Percentiles rank a stretch among this genome's conserved stretches.
Conservation (phyloP, 192 early-diverging fungal species). For the Coemansia biformis region DNA sequence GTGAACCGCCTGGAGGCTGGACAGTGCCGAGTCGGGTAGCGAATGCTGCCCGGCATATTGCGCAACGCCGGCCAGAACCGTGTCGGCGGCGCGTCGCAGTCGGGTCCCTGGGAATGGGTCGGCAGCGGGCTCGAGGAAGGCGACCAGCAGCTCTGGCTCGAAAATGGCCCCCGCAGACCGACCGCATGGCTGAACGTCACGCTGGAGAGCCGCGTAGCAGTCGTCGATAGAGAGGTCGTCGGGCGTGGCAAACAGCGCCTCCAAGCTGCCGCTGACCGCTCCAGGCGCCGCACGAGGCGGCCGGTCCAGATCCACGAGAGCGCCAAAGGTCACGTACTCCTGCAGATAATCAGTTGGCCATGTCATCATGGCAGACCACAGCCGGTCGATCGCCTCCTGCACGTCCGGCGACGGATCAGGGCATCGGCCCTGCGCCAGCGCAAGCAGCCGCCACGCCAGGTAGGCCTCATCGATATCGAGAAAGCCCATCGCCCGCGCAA, state of each 20-base stretch:
- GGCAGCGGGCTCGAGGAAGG: background rate
- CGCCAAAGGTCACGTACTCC: slow-evolving; percentile 1
- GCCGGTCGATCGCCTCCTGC: background rate
- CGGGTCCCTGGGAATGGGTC: slow-evolving; percentile 17
- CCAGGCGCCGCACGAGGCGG: background rate
- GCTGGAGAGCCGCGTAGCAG: slow-evolving; percentile 3
- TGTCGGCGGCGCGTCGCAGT: slow-evolving; percentile 21
- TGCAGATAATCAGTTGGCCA: slow-evolving; percentile 8
- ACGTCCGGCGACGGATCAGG: slow-evolving; percentile 1
- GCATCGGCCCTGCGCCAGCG: slow-evolving; percentile 5
- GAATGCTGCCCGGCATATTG: background rate
- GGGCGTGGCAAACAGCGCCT: background rate
- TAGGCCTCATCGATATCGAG: slow-evolving; percentile 35
- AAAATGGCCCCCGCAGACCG: background rate
- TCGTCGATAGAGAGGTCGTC: background rate
- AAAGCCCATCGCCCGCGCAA: slow-evolving; percentile 10
- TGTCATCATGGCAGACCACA: slow-evolving; percentile 1
- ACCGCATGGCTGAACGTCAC: background rate
- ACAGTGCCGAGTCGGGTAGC: background rate
- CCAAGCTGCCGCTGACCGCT: background rate
- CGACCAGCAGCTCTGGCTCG: slow-evolving; percentile 4
- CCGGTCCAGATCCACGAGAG: background rate
- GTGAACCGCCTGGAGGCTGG: slow-evolving; percentile 8
- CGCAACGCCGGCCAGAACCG: slow-evolving; percentile 9
- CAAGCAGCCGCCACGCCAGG: slow-evolving; percentile 24